These are phyloP conservation scores for Solanum arcanum DNA, from an alignment of 257 asterid species.

Conservation along the genomic window DNA sequence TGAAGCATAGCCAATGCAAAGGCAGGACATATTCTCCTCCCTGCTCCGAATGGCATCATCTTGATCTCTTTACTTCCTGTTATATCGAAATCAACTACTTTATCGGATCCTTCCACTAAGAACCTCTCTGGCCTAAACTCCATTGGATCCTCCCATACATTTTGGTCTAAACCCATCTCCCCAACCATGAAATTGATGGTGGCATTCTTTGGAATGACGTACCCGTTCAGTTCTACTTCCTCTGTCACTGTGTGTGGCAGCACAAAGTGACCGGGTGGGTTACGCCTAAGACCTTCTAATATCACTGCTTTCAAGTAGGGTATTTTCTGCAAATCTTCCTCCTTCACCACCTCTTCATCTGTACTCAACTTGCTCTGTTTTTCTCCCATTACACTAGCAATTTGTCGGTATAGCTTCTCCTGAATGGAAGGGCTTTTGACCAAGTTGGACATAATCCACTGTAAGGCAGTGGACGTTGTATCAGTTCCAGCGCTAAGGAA, in stretches of 20 bases:
- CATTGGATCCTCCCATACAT: background rate
- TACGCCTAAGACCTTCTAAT: background rate
- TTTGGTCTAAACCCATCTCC: background rate
- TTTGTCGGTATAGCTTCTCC: background rate
- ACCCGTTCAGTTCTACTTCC: background rate
- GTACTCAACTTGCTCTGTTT: background rate
- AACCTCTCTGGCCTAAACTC: background rate
- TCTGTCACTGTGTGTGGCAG: background rate
- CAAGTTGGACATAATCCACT: background rate
- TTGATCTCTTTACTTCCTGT: background rate
- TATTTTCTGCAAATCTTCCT: background rate
- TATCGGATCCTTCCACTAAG: background rate
- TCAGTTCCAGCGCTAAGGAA: background rate
- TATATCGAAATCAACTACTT: background rate
- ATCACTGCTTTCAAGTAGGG: background rate
- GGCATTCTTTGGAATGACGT: background rate
- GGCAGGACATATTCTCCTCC: background rate
- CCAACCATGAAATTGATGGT: background rate
- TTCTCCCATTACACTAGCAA: background rate
- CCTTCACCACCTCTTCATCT: background rate
- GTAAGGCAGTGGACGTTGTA: background rate
- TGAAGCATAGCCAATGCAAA: background rate
- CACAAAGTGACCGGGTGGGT: background rate
- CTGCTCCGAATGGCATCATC: background rate
- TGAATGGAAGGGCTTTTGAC: background rate